Percentiles rank a stretch among this genome's conserved stretches.
Conservation (phyloP, 352 stramenopile species). For the Phytophthora macrochlamydospora region DNA sequence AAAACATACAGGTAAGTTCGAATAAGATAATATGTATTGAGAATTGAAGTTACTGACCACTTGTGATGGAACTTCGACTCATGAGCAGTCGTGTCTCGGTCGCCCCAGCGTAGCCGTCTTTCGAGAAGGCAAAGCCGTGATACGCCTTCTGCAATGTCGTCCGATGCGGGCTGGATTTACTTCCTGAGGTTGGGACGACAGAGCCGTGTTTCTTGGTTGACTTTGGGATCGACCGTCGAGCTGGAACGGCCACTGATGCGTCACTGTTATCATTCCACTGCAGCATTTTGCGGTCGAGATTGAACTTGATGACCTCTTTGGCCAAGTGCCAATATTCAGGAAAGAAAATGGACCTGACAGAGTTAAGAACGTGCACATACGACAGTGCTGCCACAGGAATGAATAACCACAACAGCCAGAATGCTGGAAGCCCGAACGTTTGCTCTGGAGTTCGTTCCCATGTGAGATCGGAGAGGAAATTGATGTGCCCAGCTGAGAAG, state of each 20-base stretch:
- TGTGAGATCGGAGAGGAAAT: slow-evolving; percentile 66
- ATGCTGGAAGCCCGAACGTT: slow-evolving; percentile 52
- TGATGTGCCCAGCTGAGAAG: slow-evolving; percentile 54
- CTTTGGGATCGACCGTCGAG: slow-evolving; percentile 12
- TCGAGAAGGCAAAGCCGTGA: slow-evolving; percentile 80
- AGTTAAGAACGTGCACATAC: slow-evolving; percentile 57
- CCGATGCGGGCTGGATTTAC: slow-evolving; percentile 17
- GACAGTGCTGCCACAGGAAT: slow-evolving; percentile 57
- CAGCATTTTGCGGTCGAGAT: slow-evolving; percentile 56
- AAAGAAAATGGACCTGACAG: slow-evolving; percentile 60
- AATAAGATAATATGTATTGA: neutral
- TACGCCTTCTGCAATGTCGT: slow-evolving; percentile 47
- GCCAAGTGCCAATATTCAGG: slow-evolving; percentile 83
- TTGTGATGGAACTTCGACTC: slow-evolving; percentile 44
- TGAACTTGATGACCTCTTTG: slow-evolving; percentile 77
- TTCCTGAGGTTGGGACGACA: slow-evolving; percentile 40
- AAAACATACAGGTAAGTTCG: neutral
- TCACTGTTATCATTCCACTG: slow-evolving; percentile 73
- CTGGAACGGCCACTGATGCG: slow-evolving; percentile 54
- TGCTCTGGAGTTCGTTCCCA: slow-evolving; percentile 79
- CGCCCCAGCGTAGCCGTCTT: slow-evolving; percentile 55
- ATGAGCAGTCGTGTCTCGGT: slow-evolving; percentile 60
- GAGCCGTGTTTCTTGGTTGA: slow-evolving; percentile 32
- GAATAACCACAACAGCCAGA: slow-evolving; percentile 69
- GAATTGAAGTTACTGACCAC: slow-evolving; percentile 8